Base-by-base conservation (phyloP, 768 basidiomycete genomes). In the Lanmaoa pseudosensibilis region DNA sequence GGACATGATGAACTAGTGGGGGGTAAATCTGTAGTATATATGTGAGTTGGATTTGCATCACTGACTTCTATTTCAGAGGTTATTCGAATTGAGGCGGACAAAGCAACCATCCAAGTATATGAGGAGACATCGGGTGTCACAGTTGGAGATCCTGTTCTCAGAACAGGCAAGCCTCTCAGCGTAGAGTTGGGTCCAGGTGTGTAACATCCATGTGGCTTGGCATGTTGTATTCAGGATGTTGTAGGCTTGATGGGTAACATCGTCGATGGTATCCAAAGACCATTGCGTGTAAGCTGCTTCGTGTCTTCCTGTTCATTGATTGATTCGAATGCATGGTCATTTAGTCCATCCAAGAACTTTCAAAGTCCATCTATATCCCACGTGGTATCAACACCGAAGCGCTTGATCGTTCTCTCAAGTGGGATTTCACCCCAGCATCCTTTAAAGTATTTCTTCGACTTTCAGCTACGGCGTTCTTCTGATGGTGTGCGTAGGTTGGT, bases 41-140 rank as follows among this genome's bases (percentile, higher is more conserved):
- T 21, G 33, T 16, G 34, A 46, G 39, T 32, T 46, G 8, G 8
- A 32, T 45, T 37, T 30, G 19, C 25, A 39, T 37, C 56, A 25
- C 61, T 71, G 13, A 71, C 47, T n/a, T 25, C 18, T 36, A 34
- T 48, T 43, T 38, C 67, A 95, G 97, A 99, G 92, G 97, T 99
- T 66, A 99, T 99, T 67, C 86, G 97, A 66, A 98, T 99, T 76
- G 97, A 98, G 64, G 86, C 86, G 59, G 97, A 99, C 77, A 96
- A 97, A 77, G 92, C 92, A 41, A 98, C 97, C 13, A 98, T 99
- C 58, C 97, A 99, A 74, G 97, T 99, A 11, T 98, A 99, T 69
- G 97, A 99, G 74, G 97, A 99, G 78, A 98, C 96, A 7, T 97
- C 96, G 41, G 97, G 97, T 52, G 97, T 99, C 40, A 98, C 96